These are phyloP conservation scores for Pelagophyceae sp. DNA, from an alignment of 352 stramenopile genomes.

Conservation along the genomic window DNA sequence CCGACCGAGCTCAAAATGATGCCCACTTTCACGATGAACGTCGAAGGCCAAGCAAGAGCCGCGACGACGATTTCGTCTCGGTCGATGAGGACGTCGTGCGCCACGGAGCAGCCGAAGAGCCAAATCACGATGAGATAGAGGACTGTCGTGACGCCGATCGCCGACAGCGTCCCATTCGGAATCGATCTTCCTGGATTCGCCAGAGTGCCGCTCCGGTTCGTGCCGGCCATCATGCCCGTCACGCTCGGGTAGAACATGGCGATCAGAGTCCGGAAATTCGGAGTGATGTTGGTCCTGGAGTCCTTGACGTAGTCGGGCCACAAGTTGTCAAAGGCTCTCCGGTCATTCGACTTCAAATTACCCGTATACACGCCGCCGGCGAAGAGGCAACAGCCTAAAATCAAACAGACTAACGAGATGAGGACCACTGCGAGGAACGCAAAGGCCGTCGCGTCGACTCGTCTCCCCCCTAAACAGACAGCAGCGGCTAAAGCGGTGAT, in stretches of 20 bases:
- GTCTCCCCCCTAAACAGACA: conserved; percentile 45
- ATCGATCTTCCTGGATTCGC: conserved; percentile 49
- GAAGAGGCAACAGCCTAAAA: conserved; percentile 44
- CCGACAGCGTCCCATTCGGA: conserved; percentile 50
- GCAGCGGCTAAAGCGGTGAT: conserved; percentile 36
- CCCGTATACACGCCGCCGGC: conserved; percentile 31
- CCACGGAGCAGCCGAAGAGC: conserved; percentile 50
- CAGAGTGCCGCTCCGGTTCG: conserved; percentile 48
- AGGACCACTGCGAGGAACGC: conserved; percentile 45
- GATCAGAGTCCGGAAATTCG: conserved; percentile 50
- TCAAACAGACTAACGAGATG: conserved; percentile 37
- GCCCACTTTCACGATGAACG: conserved; percentile 52
- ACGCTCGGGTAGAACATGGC: conserved; percentile 61
- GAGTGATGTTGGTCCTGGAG: conserved; percentile 48
- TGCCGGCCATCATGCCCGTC: conserved; percentile 63
- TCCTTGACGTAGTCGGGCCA: conserved; percentile 48
- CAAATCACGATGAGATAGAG: conserved; percentile 53
- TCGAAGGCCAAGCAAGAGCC: conserved; percentile 49
- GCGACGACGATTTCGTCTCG: conserved; percentile 60
- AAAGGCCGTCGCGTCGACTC: conserved; percentile 37
- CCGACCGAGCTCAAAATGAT: conserved; percentile 51
- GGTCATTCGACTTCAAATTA: conserved; percentile 30
- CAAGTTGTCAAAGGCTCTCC: conserved; percentile 44
- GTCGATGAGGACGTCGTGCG: conserved; percentile 47
- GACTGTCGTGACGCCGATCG: conserved; percentile 47